Evolutionary conservation across 345 rosid genomes (phyloP), one percentile per base, ranked within the genome.

Genomic region (Raphanus sativus): DNA sequence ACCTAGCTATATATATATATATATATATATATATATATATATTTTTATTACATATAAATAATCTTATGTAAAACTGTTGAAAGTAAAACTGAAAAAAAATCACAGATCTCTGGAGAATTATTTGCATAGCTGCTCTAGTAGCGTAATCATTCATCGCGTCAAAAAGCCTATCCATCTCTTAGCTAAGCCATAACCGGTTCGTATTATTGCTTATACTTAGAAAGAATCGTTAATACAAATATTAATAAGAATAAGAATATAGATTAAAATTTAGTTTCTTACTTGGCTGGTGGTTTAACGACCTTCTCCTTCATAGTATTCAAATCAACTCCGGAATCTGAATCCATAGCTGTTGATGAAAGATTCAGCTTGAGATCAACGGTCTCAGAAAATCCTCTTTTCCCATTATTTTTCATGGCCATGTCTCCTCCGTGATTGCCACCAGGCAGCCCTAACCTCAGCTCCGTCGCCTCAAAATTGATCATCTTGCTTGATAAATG

Each of bases 391-490:
- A 89, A 87, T 30, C 90, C 97, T 82, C 97, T 77, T 82, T 91
- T 91, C 4, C 92, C 90, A 64, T 71, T 75, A 56, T 54, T 73
- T 76, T 83, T 84, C 0, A 16, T 67, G 8, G 54, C 33, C 55
- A 50, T 6, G 0, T 81, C 84, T 4, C 80, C 75, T 1, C 77
- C 83, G 8, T 70, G 73, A 8, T 65, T 82, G 6, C 82, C 87
- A 12, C 90, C 91, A 2, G 96, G 89, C 8, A 88, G 67, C 50
- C 97, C 98, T 26, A 94, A 66, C 29, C 97, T 84, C 21, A 94
- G 76, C 84, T 94, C 98, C 48, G 98, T 94, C 81, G 88, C 97
- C 72, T 89, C 97, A 17, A 92, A 94, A 66, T 94, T 86, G 60
- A 94, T 94, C 83, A 82, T 88, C 21, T 65, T 65, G 16, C 29